phyloP scores from a whole-genome alignment of 2,329 filamentous ascomycete genomes.

The Pseudocercospora crystallina region DNA sequence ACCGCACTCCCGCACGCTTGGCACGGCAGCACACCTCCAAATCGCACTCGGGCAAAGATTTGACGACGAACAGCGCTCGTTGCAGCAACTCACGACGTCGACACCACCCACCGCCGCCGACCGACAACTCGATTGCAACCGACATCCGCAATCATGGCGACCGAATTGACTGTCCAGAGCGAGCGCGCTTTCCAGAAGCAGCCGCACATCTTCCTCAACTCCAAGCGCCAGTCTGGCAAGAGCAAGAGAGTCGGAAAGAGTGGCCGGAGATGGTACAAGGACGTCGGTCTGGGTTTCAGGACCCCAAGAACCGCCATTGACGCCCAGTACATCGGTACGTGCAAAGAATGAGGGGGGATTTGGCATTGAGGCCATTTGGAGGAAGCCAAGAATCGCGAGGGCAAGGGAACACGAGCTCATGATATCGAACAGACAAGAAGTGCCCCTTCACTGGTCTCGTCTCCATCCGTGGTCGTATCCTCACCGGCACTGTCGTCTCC shows the following conservation, averaged over 20 bases:
- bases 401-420: slow-evolving; percentile 16
- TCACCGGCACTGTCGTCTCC: slow-evolving; percentile 97
- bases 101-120: slow-evolving; percentile 10
- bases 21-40: too few relatives aligned
- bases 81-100: slow-evolving; percentile 9
- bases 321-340: slow-evolving; percentile 96
- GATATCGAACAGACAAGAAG: slow-evolving; percentile 82
- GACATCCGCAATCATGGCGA: slow-evolving; percentile 73
- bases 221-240: slow-evolving; percentile 81
- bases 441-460: slow-evolving; percentile 99
- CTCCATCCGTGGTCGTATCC: slow-evolving; percentile 99
- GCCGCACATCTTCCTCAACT: slow-evolving; percentile 99
- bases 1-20: too few relatives aligned
- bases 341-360: slow-evolving; percentile 9
- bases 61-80: neutral
- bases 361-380: slow-evolving; percentile 8
- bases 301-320: slow-evolving; percentile 99
- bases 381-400: slow-evolving; percentile 6
- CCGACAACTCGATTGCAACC: slow-evolving; percentile 19
- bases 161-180: slow-evolving; percentile 98
- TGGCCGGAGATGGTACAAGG: slow-evolving; percentile 98
- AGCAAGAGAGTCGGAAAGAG: slow-evolving; percentile 81
- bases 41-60: too few relatives aligned
- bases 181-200: slow-evolving; percentile 99
- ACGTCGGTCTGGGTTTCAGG: slow-evolving; percentile 98